phyloP scores from a whole-genome alignment of 1,139 yeast genomes.

The Magnusiomyces fungicola region DNA sequence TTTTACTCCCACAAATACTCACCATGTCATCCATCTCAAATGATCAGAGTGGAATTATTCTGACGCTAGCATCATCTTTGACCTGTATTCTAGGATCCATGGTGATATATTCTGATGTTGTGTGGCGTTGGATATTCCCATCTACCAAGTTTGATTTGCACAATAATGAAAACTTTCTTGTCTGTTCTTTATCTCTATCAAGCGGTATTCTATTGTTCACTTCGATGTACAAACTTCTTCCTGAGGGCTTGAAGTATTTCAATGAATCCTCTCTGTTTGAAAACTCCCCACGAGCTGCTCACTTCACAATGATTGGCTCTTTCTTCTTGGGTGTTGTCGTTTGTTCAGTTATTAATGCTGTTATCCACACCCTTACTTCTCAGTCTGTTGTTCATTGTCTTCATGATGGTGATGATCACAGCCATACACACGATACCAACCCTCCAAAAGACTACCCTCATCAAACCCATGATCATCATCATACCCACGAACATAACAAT shows the following conservation, averaged over 20 bases:
- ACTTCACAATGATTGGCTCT: conserved; percentile 42
- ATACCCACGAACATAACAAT: conserved; percentile 49
- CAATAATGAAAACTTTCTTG: conserved; percentile 53
- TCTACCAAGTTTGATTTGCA: conserved; percentile 41
- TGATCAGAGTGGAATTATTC: conserved; percentile 46
- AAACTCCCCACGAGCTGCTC: conserved; percentile 24
- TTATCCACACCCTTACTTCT: conserved; percentile 68
- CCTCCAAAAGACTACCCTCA: conserved; percentile 14
- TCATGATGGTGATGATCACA: conserved; percentile 37
- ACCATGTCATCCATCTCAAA: conserved; percentile 9
- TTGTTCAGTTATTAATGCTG: conserved; percentile 52
- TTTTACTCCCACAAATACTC: background rate
- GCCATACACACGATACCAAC: conserved; percentile 37
- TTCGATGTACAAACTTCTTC: conserved; percentile 64
- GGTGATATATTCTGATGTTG: conserved; percentile 45
- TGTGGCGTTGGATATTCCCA: conserved; percentile 38
- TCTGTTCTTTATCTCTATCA: conserved; percentile 61
- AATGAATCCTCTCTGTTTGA: conserved; percentile 20
- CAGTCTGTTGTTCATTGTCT: conserved; percentile 83
- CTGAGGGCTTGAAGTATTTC: conserved; percentile 47
- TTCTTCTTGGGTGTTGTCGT: conserved; percentile 52
- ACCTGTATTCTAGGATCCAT: conserved; percentile 56
- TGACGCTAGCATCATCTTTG: conserved; percentile 48
- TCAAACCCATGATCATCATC: conserved; percentile 14
- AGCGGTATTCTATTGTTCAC: conserved; percentile 66